phyloP scores from a whole-genome alignment of 176 grass and related monocot species.

The Carex scoparia region DNA sequence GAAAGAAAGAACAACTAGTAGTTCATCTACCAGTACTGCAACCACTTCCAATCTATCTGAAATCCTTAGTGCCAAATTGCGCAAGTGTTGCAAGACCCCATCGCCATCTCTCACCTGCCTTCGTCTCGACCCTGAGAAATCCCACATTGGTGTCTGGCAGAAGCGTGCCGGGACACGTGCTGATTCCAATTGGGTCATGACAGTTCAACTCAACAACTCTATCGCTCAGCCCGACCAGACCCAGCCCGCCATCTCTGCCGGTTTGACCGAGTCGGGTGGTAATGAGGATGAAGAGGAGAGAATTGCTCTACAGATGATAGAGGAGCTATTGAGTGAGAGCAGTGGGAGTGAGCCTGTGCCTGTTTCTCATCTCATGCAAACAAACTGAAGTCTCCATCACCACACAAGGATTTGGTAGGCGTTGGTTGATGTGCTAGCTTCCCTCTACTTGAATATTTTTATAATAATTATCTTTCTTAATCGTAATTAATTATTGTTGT shows the following conservation, averaged over 20 bases:
- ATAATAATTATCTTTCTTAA: conserved; percentile 33
- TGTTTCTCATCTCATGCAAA: conserved; percentile 46
- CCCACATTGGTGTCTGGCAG: conserved; percentile 99
- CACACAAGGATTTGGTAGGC: conserved; percentile 48
- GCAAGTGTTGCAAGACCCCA: conserved; percentile 88
- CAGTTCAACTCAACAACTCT: conserved; percentile 70
- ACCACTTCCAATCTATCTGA: conserved; percentile 52
- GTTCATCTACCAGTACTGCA: background rate
- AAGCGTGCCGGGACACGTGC: conserved; percentile 86
- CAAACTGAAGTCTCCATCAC: conserved; percentile 35
- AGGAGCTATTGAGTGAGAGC: conserved; percentile 78
- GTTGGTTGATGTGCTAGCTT: conserved; percentile 48
- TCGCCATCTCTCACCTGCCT: conserved; percentile 97
- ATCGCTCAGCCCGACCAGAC: conserved; percentile 8
- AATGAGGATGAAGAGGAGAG: conserved; percentile 73
- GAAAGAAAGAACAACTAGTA: conserved; percentile 1
- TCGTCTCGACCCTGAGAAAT: conserved; percentile 92
- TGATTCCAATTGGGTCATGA: conserved; percentile 99
- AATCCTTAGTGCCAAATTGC: conserved; percentile 94
- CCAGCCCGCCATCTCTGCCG: conserved; percentile 22
- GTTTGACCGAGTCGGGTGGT: conserved; percentile 26
- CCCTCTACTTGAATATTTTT: conserved; percentile 21
- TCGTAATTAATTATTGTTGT: conserved; percentile 39
- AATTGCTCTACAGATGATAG: conserved; percentile 97
- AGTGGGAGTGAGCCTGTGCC: conserved; percentile 47